Evolutionary conservation across 257 asterid species (phyloP).

Genomic region (Nicotiana knightiana): DNA sequence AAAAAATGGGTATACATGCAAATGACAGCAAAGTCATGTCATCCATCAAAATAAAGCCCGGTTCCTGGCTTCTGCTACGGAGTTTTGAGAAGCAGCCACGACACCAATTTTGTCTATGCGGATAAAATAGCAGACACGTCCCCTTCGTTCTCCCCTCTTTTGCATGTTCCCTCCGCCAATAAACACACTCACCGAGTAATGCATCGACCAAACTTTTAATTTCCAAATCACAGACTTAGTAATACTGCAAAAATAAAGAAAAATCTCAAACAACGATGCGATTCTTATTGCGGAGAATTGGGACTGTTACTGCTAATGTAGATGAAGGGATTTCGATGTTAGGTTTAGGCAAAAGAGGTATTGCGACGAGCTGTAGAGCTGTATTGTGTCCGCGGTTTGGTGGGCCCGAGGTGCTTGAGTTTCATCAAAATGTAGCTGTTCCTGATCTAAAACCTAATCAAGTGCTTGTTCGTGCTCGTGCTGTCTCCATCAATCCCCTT

Average conservation of each 20-base stretch:
- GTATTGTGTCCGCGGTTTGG: constrained; percentile 86
- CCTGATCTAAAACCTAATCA: constrained; percentile 80
- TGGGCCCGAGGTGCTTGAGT: constrained; percentile 77
- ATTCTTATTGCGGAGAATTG: constrained; percentile 34
- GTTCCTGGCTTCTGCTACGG: neutral
- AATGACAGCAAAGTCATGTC: too few species aligned
- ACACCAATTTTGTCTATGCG: constrained; percentile 3
- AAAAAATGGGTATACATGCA: too few species aligned
- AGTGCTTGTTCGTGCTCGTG: constrained; percentile 95
- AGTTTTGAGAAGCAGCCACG: neutral
- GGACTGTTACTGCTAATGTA: constrained; percentile 15
- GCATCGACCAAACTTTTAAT: neutral
- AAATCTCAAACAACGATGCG: constrained; percentile 34
- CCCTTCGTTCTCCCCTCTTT: neutral
- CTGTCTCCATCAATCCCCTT: constrained; percentile 95
- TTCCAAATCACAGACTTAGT: neutral
- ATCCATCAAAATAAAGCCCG: neutral
- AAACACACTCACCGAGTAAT: neutral
- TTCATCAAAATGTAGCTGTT: constrained; percentile 59
- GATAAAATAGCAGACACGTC: constrained; percentile 13
- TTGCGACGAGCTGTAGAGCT: constrained; percentile 75
- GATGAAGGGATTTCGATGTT: constrained; percentile 23
- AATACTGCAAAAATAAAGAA: neutral
- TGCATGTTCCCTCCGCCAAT: neutral
- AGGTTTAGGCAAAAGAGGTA: constrained; percentile 31